Conservation (phyloP, 192 early-diverging fungal species). For the Endogone sp. region DNA sequence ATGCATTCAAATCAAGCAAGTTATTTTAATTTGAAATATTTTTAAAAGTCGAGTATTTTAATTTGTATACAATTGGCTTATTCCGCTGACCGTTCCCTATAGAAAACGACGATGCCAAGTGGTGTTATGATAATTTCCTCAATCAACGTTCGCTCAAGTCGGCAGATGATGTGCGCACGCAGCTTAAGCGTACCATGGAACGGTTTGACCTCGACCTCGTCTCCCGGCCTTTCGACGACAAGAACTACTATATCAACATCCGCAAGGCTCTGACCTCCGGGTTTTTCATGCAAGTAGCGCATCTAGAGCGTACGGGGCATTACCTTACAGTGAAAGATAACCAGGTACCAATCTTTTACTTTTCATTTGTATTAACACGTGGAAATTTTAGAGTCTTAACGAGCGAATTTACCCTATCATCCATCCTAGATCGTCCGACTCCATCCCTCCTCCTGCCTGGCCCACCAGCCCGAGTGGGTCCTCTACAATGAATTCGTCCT, state of each 20-base stretch:
- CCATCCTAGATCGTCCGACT: constrained; percentile 62
- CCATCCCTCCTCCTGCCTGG: constrained; percentile 87
- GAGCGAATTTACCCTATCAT: constrained; percentile 1
- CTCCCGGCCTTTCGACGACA: constrained; percentile 68
- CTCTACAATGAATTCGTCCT: constrained; percentile 99
- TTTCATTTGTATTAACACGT: constrained; percentile 14
- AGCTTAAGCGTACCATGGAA: constrained; percentile 82
- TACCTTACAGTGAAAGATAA: constrained; percentile 98
- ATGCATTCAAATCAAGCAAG: no score
- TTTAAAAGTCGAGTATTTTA: no score
- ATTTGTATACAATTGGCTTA: no score
- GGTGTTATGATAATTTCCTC: constrained; percentile 94
- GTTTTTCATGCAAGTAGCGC: constrained; percentile 99
- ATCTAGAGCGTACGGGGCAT: constrained; percentile 80
- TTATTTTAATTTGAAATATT: no score
- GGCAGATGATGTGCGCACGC: constrained; percentile 89
- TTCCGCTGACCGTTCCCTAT: no score
- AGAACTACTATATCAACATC: constrained; percentile 82
- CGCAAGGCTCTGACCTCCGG: constrained; percentile 86
- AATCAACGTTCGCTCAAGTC: constrained; percentile 84
- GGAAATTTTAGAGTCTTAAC: constrained; percentile 1
- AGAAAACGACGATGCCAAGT: constrained; percentile 67
- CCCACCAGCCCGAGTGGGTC: constrained; percentile 97
- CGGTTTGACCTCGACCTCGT: constrained; percentile 63
- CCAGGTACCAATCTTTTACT: constrained; percentile 48